phyloP scores from a whole-genome alignment of 495 filamentous ascomycete genomes.

The Copromyces sp. region DNA sequence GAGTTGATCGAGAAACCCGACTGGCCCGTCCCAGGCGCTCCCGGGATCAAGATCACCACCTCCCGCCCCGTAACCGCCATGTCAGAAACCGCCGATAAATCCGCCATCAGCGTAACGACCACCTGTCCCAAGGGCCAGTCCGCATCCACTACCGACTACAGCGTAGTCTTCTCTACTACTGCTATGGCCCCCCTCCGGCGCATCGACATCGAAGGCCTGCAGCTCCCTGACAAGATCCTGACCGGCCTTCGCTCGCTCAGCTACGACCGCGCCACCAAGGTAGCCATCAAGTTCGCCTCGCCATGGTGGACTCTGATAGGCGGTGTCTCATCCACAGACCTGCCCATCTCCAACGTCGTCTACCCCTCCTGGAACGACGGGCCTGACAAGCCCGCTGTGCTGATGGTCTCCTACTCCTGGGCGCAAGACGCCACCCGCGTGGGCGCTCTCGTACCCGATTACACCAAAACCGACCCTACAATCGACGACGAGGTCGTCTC shows the following conservation, averaged over 20 bases:
- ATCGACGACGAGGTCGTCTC: conserved; percentile 3
- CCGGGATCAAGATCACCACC: conserved; percentile 6
- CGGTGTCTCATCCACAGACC: conserved; percentile 27
- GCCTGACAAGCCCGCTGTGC: conserved; percentile 21
- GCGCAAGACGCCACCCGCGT: conserved; percentile 31
- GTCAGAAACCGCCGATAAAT: background rate
- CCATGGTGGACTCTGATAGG: conserved; percentile 27
- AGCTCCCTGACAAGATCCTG: conserved; percentile 11
- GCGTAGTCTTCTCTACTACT: conserved; percentile 21
- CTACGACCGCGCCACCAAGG: conserved; percentile 24
- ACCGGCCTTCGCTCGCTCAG: conserved; percentile 19
- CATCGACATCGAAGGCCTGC: conserved; percentile 18
- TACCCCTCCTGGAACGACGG: conserved; percentile 35
- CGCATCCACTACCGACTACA: conserved; percentile 9
- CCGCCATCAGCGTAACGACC: background rate
- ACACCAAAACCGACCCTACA: conserved; percentile 17
- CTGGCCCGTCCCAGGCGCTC: background rate
- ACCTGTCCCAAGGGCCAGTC: background rate
- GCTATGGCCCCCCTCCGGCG: conserved; percentile 18
- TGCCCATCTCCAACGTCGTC: conserved; percentile 28
- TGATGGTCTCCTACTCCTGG: conserved; percentile 37
- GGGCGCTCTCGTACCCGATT: conserved; percentile 19
- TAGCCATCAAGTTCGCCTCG: conserved; percentile 23
- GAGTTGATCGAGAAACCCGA: background rate
- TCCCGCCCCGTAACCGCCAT: conserved; percentile 16